A percentile compares a stretch with the other conserved stretches of the same genome.
Evolutionary conservation across 2,329 filamentous ascomycete genomes (phyloP).

Genomic region (Epichloe scottii): DNA sequence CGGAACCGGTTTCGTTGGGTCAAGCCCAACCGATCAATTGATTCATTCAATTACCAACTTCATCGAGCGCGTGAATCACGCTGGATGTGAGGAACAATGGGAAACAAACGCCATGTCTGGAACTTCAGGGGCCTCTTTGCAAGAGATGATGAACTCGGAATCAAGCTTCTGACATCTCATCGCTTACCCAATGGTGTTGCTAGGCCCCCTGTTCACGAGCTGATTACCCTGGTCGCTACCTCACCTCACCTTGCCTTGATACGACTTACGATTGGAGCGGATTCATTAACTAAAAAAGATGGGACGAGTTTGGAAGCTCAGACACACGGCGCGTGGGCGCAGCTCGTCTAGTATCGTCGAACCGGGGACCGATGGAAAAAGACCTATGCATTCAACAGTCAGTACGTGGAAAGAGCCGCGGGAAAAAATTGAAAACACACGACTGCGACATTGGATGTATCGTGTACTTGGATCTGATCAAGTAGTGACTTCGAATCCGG

Average conservation of each 20-base stretch:
- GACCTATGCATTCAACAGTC: not conserved
- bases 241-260: not conserved
- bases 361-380: not conserved
- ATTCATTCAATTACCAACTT: not conserved
- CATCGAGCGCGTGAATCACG: not conserved
- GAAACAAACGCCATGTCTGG: not conserved
- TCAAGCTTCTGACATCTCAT: not conserved
- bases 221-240: not conserved
- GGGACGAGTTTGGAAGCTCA: not conserved
- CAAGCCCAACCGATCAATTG: not conserved
- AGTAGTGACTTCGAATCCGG: constrained; percentile 14
- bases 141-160: not conserved
- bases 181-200: not conserved
- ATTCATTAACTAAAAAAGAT: not conserved
- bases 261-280: not conserved
- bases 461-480: constrained; percentile 15
- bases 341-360: not conserved
- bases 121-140: not conserved
- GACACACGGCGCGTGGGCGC: not conserved
- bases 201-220: not conserved
- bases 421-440: not conserved
- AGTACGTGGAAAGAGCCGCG: not conserved
- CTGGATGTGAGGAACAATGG: not conserved
- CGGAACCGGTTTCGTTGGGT: not conserved
- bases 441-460: constrained; percentile 9